phyloP scores from a whole-genome alignment of 495 filamentous ascomycete species.

The Aspergillus leporis region DNA sequence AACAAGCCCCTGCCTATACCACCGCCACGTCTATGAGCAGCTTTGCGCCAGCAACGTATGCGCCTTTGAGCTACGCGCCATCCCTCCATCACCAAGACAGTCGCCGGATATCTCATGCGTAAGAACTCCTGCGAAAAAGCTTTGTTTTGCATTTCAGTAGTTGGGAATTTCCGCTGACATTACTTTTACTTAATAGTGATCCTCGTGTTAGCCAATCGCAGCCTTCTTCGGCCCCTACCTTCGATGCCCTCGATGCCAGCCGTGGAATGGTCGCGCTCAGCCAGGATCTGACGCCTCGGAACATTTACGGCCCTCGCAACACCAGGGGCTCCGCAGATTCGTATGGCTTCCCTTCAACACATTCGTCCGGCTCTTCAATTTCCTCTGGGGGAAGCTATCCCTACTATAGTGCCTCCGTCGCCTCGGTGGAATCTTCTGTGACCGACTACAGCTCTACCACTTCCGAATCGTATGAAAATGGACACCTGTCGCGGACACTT shows the following conservation, averaged over 20 bases:
- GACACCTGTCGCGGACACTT: slow-evolving; percentile 71
- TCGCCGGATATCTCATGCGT: slow-evolving; percentile 88
- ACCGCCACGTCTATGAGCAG: slow-evolving; percentile 67
- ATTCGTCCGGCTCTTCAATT: slow-evolving; percentile 93
- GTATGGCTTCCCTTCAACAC: slow-evolving; percentile 88
- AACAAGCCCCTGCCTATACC: slow-evolving; percentile 63
- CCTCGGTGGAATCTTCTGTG: slow-evolving; percentile 84
- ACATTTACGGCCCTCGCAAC: slow-evolving; percentile 74
- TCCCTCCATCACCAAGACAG: slow-evolving; percentile 58
- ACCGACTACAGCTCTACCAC: slow-evolving; percentile 91
- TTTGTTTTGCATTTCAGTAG: background rate
- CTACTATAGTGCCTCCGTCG: slow-evolving; percentile 77
- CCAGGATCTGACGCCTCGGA: slow-evolving; percentile 78
- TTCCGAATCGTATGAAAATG: slow-evolving; percentile 80
- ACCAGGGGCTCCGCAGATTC: slow-evolving; percentile 78
- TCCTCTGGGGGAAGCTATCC: slow-evolving; percentile 73
- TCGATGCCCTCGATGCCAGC: slow-evolving; percentile 80
- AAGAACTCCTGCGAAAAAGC: slow-evolving; percentile 51
- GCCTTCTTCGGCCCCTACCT: slow-evolving; percentile 36
- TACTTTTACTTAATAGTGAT: slow-evolving; percentile 42
- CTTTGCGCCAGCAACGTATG: slow-evolving; percentile 61
- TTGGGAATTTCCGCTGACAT: slow-evolving; percentile 9
- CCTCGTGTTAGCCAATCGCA: slow-evolving; percentile 55
- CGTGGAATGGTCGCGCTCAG: slow-evolving; percentile 94
- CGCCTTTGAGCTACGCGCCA: slow-evolving; percentile 55